Conservation (phyloP, 805 yeast species). For the Metschnikowia proteae region DNA sequence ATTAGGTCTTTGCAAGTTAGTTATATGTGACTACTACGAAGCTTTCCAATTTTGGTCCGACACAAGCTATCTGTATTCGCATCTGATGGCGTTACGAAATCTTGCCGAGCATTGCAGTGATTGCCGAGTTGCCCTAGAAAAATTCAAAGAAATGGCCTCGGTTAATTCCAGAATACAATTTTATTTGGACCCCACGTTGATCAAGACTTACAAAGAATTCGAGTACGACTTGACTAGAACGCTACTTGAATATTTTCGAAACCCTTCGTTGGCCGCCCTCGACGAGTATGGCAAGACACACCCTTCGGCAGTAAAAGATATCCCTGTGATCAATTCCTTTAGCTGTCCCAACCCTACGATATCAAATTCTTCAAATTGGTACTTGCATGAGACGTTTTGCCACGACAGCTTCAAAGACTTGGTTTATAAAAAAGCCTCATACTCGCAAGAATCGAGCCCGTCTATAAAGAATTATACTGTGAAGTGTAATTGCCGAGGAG, state of each 20-base stretch:
- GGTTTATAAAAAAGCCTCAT: background rate
- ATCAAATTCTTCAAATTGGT: background rate
- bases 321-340: background rate
- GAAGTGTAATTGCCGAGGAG: slow-evolving; percentile 3
- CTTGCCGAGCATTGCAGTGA: background rate
- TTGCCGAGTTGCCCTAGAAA: background rate
- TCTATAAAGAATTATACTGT: background rate
- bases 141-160: background rate
- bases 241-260: background rate
- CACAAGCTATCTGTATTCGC: background rate
- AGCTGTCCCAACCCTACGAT: background rate
- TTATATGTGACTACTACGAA: background rate
- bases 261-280: background rate
- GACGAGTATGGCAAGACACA: background rate
- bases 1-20: background rate
- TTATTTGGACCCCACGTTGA: slow-evolving; percentile 1
- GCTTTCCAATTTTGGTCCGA: background rate
- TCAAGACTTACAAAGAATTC: background rate
- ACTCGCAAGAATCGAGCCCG: background rate
- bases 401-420: background rate
- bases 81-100: background rate
- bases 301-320: background rate
- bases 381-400: background rate
- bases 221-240: background rate
- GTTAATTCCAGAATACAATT: slow-evolving; percentile 3